Percentiles rank a stretch among this genome's conserved stretches.
These are phyloP conservation scores for Galeopsis tetrahit DNA, from an alignment of 257 asterid genomes.

Conservation along the genomic window DNA sequence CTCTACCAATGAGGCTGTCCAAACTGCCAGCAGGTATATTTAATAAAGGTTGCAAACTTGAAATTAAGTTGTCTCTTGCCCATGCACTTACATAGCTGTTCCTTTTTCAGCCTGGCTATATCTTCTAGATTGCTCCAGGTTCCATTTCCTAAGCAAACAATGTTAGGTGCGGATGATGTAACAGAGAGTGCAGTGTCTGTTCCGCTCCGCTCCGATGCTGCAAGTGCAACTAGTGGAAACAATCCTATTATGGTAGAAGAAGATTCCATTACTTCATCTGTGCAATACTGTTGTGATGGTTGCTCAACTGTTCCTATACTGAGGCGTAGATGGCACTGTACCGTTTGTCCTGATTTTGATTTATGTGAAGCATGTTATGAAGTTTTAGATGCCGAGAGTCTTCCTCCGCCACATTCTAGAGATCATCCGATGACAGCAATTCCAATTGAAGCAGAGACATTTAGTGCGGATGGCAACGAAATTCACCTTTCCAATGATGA, in stretches of 20 bases:
- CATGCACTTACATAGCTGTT: slow-evolving; percentile 39
- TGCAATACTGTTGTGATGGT: slow-evolving; percentile 97
- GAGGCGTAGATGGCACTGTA: slow-evolving; percentile 98
- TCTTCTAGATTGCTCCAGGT: slow-evolving; percentile 98
- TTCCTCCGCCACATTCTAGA: slow-evolving; percentile 94
- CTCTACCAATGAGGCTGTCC: slow-evolving; percentile 93
- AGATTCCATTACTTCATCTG: slow-evolving; percentile 91
- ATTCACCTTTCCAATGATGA: slow-evolving; percentile 82
- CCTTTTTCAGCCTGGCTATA: slow-evolving; percentile 90
- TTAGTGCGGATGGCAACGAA: slow-evolving; percentile 83
- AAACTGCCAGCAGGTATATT: slow-evolving; percentile 94
- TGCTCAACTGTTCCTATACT: slow-evolving; percentile 97
- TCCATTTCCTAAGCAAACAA: slow-evolving; percentile 98
- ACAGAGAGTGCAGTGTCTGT: slow-evolving; percentile 60
- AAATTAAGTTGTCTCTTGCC: slow-evolving; percentile 23
- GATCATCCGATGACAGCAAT: slow-evolving; percentile 97
- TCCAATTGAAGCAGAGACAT: slow-evolving; percentile 90
- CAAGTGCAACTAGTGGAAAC: slow-evolving; percentile 64
- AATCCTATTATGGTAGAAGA: slow-evolving; percentile 83
- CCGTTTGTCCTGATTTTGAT: slow-evolving; percentile 98
- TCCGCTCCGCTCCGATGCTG: slow-evolving; percentile 65
- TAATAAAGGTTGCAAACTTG: slow-evolving; percentile 12
- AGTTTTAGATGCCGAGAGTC: slow-evolving; percentile 89
- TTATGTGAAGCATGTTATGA: slow-evolving; percentile 97
- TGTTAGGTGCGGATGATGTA: slow-evolving; percentile 86